phyloP scores from a whole-genome alignment of 192 early-diverging fungal species.

The Coemansia umbellata region DNA sequence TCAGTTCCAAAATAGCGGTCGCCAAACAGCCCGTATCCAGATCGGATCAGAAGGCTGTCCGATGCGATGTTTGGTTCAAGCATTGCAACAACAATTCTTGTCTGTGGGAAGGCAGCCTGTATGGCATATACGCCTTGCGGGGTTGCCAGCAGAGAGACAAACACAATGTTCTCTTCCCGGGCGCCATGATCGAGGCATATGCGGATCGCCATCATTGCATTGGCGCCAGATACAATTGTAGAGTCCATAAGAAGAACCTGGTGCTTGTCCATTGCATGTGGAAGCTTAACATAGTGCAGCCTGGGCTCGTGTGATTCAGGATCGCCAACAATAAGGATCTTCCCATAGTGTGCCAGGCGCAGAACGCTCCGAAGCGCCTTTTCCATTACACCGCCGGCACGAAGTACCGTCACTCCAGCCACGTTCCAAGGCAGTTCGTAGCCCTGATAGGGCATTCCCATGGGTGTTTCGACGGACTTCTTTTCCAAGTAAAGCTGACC shows the following conservation, averaged over 20 bases:
- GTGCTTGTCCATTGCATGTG: constrained; percentile 56
- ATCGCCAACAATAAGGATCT: constrained; percentile 86
- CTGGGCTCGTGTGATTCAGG: constrained; percentile 78
- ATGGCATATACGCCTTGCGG: constrained; percentile 76
- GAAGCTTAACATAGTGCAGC: constrained; percentile 83
- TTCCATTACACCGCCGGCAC: constrained; percentile 91
- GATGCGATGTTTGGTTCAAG: constrained; percentile 67
- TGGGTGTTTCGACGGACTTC: constrained; percentile 58
- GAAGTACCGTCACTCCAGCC: constrained; percentile 78
- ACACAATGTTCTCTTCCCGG: constrained; percentile 79
- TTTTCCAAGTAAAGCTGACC: constrained; percentile 55
- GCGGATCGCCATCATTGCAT: constrained; percentile 93
- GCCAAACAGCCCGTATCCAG: constrained; percentile 89
- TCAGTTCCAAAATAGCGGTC: constrained; percentile 59
- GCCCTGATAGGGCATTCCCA: constrained; percentile 54
- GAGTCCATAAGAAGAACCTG: constrained; percentile 82
- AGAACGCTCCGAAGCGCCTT: constrained; percentile 74
- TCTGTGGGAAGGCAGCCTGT: constrained; percentile 74
- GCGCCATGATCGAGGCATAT: constrained; percentile 90
- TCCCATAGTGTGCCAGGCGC: constrained; percentile 79
- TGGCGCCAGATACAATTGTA: constrained; percentile 87
- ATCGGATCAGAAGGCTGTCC: constrained; percentile 67
- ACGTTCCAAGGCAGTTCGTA: constrained; percentile 30
- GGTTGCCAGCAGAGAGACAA: constrained; percentile 77
- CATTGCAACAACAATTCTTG: constrained; percentile 76